Evolutionary conservation across 306 rosid genomes (phyloP).

Genomic region (Albizia julibrissin): DNA sequence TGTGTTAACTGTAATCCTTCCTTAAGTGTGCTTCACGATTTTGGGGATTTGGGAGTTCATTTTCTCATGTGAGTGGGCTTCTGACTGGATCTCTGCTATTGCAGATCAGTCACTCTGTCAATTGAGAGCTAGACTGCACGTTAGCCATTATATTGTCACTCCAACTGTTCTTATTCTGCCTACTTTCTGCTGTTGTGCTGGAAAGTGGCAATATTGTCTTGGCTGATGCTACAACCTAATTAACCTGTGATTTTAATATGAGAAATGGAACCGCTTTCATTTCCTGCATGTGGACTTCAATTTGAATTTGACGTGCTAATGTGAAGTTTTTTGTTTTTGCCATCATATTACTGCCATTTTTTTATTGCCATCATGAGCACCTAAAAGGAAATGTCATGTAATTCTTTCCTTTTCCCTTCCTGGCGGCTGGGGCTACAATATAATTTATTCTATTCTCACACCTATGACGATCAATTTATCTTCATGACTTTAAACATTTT

Average conservation of each 20-base stretch:
- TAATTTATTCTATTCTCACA: background rate
- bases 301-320: background rate
- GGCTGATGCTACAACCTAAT: background rate
- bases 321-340: background rate
- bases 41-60: slow-evolving; percentile 4
- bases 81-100: background rate
- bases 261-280: slow-evolving; percentile 9
- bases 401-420: background rate
- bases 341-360: background rate
- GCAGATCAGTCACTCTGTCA: background rate
- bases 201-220: background rate
- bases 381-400: background rate
- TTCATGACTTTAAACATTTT: background rate
- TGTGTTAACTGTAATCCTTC: background rate
- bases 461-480: background rate
- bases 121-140: background rate
- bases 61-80: slow-evolving; percentile 16
- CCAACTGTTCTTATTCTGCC: background rate
- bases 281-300: background rate
- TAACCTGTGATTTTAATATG: background rate
- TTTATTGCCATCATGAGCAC: background rate
- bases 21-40: background rate
- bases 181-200: background rate
- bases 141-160: background rate
- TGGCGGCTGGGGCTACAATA: background rate